Base-by-base conservation (phyloP, 1,284 basidiomycete genomes). In the Heterobasidion irregulare region DNA sequence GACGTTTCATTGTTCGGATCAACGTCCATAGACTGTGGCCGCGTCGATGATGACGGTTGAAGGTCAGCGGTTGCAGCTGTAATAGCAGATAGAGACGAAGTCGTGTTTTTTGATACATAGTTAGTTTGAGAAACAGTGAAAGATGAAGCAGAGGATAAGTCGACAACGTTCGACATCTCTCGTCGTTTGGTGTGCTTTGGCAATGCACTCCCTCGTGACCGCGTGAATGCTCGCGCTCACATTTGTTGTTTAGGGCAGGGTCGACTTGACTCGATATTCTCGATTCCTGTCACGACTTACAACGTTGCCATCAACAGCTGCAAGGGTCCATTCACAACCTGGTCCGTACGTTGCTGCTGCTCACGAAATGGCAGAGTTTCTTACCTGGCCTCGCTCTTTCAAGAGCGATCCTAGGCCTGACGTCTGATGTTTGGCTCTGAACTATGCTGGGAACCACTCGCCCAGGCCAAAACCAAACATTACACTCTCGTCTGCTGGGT, bases 111-210 rank as follows among this genome's bases (percentile, higher is more conserved):
- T 34, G 49, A 13, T 10, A 16, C 18, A 19, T 15, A 33, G n/a
- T 51, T 48, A 8, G 52, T 55, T 35, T 53, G 55, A 34, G 36
- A 26, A 33, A 53, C 46, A 16, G 56, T 38, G 56, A 63, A 62
- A 53, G 59, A 62, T 47, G 43, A 26, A 34, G 47, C n/a, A 59
- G 63, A 71, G 69, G 69, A 70, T 58, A 71, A 69, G 66, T 63
- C 64, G 68, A 70, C 69, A 64, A 68, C 66, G 66, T 69, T 78
- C 71, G 79, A 81, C 82, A 85, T 84, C 74, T 75, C 70, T 73
- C 72, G 69, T 69, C 45, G 45, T 81, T 77, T 80, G 75, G 76
- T 70, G 64, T 74, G 73, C 72, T 75, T 74, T 71, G 68, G 60
- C 65, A 63, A 58, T 65, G 63, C 65, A 65, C 63, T 65, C 60